Evolutionary conservation across 371 early-diverging fungal genomes (phyloP).

Genomic region (Apophysomyces elegans): DNA sequence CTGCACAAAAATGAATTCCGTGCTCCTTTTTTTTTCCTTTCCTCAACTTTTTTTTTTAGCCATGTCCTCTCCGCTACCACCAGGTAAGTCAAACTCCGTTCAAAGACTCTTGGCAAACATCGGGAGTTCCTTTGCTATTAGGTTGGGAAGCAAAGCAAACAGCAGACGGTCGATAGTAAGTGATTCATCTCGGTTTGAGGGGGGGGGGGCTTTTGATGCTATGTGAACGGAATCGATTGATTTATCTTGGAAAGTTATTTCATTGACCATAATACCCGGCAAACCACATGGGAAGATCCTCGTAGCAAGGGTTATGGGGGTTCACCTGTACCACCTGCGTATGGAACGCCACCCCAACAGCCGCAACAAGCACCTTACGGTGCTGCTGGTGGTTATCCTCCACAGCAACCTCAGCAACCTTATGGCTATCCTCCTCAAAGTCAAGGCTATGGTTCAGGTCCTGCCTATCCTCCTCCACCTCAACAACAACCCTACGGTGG

Average conservation of each 20-base stretch:
- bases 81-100: slow-evolving; percentile 24
- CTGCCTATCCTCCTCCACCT: slow-evolving; percentile 13
- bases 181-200: not conserved
- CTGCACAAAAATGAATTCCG: slow-evolving; percentile 4
- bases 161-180: slow-evolving; percentile 50
- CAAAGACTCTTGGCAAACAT: not conserved
- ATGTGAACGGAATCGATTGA: no score
- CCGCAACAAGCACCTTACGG: slow-evolving; percentile 15
- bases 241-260: slow-evolving; percentile 44
- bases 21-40: slow-evolving; percentile 16
- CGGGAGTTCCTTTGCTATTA: not conserved
- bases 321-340: slow-evolving; percentile 31
- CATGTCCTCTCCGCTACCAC: slow-evolving; percentile 51
- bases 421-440: slow-evolving; percentile 19
- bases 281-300: slow-evolving; percentile 70
- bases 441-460: not conserved
- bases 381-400: slow-evolving; percentile 3
- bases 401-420: slow-evolving; percentile 21
- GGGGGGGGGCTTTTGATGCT: not conserved
- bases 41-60: slow-evolving; percentile 13
- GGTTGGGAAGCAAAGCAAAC: slow-evolving; percentile 56
- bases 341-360: slow-evolving; percentile 11
- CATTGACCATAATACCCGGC: slow-evolving; percentile 60
- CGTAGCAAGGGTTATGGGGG: slow-evolving; percentile 21
- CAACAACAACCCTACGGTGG: slow-evolving; percentile 7